Conservation (phyloP, 1,284 basidiomycete genomes). For the Microbotryum intermedium region DNA sequence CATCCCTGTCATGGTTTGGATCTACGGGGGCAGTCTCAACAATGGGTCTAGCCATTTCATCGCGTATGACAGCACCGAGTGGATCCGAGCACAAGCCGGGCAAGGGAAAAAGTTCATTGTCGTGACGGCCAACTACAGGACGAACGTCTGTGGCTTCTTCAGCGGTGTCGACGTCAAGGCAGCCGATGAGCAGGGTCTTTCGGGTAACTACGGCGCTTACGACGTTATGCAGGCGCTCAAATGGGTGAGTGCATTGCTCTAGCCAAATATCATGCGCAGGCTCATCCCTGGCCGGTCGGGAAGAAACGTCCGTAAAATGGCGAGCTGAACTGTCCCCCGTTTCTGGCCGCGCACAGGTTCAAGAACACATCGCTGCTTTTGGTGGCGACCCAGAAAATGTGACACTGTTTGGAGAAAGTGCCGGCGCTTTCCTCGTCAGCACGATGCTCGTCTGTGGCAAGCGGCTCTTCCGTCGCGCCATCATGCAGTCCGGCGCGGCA, state of each 20-base stretch:
- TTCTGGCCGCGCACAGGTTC: not conserved
- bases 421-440: slow-evolving; percentile 25
- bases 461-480: slow-evolving; percentile 17
- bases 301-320: too few species aligned
- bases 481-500: slow-evolving; percentile 21
- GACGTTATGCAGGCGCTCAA: slow-evolving; percentile 20
- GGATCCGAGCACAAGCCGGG: not conserved
- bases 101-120: slow-evolving; percentile 19
- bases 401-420: slow-evolving; percentile 21
- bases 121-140: slow-evolving; percentile 23
- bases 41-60: slow-evolving; percentile 12
- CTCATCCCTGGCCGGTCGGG: too few species aligned
- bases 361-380: slow-evolving; percentile 16
- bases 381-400: slow-evolving; percentile 17
- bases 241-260: slow-evolving; percentile 17
- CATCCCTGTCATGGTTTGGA: slow-evolving; percentile 20
- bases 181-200: slow-evolving; percentile 3
- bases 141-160: slow-evolving; percentile 25
- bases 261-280: too few species aligned
- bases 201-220: slow-evolving; percentile 27
- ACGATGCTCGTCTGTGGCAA: slow-evolving; percentile 19
- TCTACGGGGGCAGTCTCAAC: slow-evolving; percentile 23
- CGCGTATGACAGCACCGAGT: slow-evolving; percentile 22
- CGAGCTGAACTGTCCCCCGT: too few species aligned
- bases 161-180: slow-evolving; percentile 4